Evolutionary conservation across 768 basidiomycete species (phyloP).

Genomic region (Stropharia rugosoannulata): DNA sequence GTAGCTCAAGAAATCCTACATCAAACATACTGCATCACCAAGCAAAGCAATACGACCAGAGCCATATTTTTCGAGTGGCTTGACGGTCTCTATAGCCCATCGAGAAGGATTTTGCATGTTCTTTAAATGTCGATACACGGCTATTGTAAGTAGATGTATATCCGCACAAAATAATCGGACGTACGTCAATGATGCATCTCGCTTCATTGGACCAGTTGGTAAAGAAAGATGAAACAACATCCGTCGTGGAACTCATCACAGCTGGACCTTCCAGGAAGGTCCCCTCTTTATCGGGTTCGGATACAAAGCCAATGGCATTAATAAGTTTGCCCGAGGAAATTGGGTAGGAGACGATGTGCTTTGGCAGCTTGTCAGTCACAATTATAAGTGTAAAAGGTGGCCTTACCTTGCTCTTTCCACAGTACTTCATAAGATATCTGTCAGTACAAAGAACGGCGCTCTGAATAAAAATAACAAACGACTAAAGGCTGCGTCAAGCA

Average conservation of each 20-base stretch:
- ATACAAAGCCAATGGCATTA: slow-evolving; percentile 25
- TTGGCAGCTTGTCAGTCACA: not conserved
- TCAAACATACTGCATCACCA: slow-evolving; percentile 21
- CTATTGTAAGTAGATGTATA: not conserved
- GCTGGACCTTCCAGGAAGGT: slow-evolving; percentile 28
- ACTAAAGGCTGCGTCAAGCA: slow-evolving; percentile 24
- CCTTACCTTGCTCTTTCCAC: slow-evolving; percentile 14
- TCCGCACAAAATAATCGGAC: not conserved
- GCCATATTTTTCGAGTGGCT: slow-evolving; percentile 17
- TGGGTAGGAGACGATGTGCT: slow-evolving; percentile 35
- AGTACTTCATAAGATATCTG: slow-evolving; percentile 7
- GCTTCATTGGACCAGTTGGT: slow-evolving; percentile 29
- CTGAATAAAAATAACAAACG: slow-evolving; percentile 14
- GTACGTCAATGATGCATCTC: slow-evolving; percentile 15
- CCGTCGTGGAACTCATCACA: slow-evolving; percentile 16
- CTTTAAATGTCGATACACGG: not conserved
- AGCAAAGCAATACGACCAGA: slow-evolving; percentile 15
- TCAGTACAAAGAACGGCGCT: not conserved
- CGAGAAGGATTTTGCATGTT: slow-evolving; percentile 14
- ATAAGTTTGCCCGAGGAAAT: slow-evolving; percentile 27
- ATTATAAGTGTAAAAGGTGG: not conserved
- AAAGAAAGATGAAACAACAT: slow-evolving; percentile 25
- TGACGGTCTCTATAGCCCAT: slow-evolving; percentile 20
- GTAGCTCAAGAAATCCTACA: no score
- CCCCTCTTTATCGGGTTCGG: slow-evolving; percentile 21